These are phyloP conservation scores for Rhizopus microsporus DNA, from an alignment of 371 early-diverging fungal genomes.

Conservation along the genomic window DNA sequence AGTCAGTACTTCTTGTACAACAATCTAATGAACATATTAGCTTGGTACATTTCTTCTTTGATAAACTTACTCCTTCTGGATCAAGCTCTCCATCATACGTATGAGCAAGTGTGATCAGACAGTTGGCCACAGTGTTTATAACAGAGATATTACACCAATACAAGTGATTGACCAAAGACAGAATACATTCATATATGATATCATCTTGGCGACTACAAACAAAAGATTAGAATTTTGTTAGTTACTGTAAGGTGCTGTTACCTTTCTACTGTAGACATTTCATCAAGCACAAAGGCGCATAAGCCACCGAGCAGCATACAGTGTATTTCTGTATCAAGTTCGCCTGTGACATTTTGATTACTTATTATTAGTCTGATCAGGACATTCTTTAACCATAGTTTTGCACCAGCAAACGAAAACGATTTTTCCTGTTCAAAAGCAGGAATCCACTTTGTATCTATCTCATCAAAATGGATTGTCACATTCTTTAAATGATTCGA, in stretches of 20 bases:
- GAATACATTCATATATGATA: constrained; percentile 60
- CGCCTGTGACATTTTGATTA: constrained; percentile 23
- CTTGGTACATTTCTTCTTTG: background rate
- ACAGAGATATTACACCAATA: constrained; percentile 63
- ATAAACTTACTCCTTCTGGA: constrained; percentile 55
- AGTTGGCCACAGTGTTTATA: constrained; percentile 68
- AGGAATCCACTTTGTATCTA: constrained; percentile 25
- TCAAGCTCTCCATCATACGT: constrained; percentile 57
- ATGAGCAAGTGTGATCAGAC: constrained; percentile 67
- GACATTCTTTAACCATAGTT: constrained; percentile 52
- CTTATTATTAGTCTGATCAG: constrained; percentile 49
- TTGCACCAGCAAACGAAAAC: constrained; percentile 38
- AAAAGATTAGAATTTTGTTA: constrained; percentile 3
- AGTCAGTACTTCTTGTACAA: constrained; percentile 66
- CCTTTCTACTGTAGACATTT: constrained; percentile 40
- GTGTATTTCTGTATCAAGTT: constrained; percentile 49
- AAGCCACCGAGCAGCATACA: constrained; percentile 60
- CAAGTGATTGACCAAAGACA: constrained; percentile 67
- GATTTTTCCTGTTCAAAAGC: constrained; percentile 10
- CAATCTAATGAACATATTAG: constrained; percentile 29
- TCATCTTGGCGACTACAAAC: constrained; percentile 40
- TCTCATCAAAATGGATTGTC: constrained; percentile 23
- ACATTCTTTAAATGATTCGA: constrained; percentile 40
- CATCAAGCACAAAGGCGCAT: constrained; percentile 56
- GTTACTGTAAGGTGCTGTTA: constrained; percentile 4